A percentile compares a stretch with the other conserved stretches of the same genome.
Conservation (phyloP, 345 rosid genomes). For the Melastoma malabathricum region DNA sequence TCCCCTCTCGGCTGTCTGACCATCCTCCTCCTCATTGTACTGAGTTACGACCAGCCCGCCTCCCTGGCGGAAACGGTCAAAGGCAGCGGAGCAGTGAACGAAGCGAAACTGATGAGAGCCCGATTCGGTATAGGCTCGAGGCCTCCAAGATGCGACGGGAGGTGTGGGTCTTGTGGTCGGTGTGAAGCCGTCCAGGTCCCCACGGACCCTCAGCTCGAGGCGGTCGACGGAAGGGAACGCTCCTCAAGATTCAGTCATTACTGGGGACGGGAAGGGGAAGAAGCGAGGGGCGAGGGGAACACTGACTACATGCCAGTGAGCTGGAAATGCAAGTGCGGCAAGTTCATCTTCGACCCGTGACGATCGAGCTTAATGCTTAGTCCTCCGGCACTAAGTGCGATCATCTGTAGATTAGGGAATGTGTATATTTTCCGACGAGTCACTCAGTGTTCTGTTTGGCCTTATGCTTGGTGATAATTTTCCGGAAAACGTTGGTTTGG, state of each 20-base stretch:
- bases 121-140: slow-evolving; percentile 70
- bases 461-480: too few relatives aligned
- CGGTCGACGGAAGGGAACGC: slow-evolving; percentile 3
- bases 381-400: too few relatives aligned
- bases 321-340: slow-evolving; percentile 96
- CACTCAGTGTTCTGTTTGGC: too few relatives aligned
- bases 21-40: too few relatives aligned
- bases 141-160: slow-evolving; percentile 80
- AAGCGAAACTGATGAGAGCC: slow-evolving; percentile 20
- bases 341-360: slow-evolving; percentile 76
- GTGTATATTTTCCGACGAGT: too few relatives aligned
- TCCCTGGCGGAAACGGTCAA: too few relatives aligned
- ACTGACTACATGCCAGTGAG: slow-evolving; percentile 86
- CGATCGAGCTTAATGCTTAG: not conserved
- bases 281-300: slow-evolving; percentile 47
- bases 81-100: slow-evolving; percentile 15
- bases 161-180: slow-evolving; percentile 62
- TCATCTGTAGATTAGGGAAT: too few relatives aligned
- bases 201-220: slow-evolving; percentile 42
- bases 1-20: too few relatives aligned
- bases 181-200: slow-evolving; percentile 94
- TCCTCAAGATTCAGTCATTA: not conserved
- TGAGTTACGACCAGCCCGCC: too few relatives aligned
- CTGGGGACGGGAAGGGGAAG: slow-evolving; percentile 8
- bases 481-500: too few relatives aligned